Evolutionary conservation across 2,329 filamentous ascomycete species (phyloP).

Genomic region (Colletotrichum sp.): DNA sequence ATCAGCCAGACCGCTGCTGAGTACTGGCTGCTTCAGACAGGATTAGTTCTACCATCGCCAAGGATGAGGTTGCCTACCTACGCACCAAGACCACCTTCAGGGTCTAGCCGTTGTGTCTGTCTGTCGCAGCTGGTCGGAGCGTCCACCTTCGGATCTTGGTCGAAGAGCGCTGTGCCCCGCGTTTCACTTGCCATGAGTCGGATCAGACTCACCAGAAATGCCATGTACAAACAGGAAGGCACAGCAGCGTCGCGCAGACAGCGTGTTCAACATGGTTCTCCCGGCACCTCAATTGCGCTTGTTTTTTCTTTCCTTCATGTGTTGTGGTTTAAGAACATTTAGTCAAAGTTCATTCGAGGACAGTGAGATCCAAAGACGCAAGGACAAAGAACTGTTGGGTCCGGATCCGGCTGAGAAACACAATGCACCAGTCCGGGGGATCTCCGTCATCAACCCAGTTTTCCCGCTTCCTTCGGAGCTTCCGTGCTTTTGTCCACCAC

Average conservation of each 20-base stretch:
- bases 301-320: background rate
- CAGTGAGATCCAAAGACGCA: background rate
- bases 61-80: background rate
- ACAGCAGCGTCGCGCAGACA: background rate
- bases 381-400: background rate
- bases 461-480: background rate
- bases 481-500: background rate
- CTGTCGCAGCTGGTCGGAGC: background rate
- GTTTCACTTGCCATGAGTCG: slow-evolving; percentile 13
- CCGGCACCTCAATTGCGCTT: background rate
- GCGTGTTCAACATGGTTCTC: background rate
- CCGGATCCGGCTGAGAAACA: background rate
- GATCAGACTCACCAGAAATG: background rate
- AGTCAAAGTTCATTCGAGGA: background rate
- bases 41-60: background rate
- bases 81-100: background rate
- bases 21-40: background rate
- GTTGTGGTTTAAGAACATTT: background rate
- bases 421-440: background rate
- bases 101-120: background rate
- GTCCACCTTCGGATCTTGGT: background rate
- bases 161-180: background rate
- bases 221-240: background rate
- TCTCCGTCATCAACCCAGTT: background rate
- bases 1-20: background rate